Base-by-base conservation (phyloP, 441 rosid species). In the Francoa sonchifolia region DNA sequence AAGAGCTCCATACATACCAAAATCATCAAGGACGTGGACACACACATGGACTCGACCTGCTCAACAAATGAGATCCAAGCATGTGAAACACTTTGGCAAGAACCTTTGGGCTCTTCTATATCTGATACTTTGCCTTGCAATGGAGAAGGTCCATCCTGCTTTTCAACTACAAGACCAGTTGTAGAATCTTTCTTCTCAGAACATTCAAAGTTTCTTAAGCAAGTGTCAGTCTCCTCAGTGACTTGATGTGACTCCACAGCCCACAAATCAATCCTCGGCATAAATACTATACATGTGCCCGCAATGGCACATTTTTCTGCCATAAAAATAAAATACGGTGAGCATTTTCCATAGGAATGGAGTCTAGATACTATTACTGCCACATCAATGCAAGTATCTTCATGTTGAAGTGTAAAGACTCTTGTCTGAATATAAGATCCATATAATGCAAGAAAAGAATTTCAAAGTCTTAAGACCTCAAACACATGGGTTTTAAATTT, bases 191-290 rank as follows among this genome's bases (percentile, higher is more conserved):
- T 67, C 35, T 44, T 54, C 38, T 39, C 50, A 36, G 52, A 19
- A 25, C 19, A 44, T 20, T 28, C 54, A 44, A 47, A 27, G 17
- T 59, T 49, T 19, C 34, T 14, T 16, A 55, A 28, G 55, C 52
- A 55, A 18, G 59, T 55, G 45, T 46, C 54, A 42, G 36, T 59
- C 39, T 52, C 74, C 19, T 66, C 69, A 37, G 52, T n/a, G 28
- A 51, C 59, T 39, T 66, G 52, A 44, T 56, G 48, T 40, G 69
- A 44, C 68, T 78, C 81, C 53, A 80, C 61, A 44, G 96, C 96
- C 96, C 99, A 90, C 44, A 90, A 64, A 72, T 86, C 99, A 56
- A 86, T 70, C 68, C 95, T 68, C 30, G 99, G 96, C 95, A 86
- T 74, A 67, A 77, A 90, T 32, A 90, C 57, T 39, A 80, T 55